Evolutionary conservation across 2,329 filamentous ascomycete genomes (phyloP).

Genomic region (Blumeriella jaapii): DNA sequence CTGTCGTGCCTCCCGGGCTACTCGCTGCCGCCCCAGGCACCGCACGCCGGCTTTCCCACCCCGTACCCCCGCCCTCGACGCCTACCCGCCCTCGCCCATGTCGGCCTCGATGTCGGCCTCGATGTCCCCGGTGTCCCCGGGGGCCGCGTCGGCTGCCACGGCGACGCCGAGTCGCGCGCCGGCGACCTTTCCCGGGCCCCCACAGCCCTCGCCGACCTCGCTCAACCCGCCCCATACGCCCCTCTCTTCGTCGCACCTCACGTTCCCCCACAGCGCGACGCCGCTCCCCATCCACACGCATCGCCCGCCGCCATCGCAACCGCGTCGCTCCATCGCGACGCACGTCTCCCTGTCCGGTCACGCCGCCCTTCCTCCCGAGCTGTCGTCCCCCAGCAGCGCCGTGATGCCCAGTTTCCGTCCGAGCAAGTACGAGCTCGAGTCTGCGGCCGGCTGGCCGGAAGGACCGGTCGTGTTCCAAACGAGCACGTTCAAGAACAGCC

Average conservation of each 20-base stretch:
- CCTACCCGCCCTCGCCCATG: constrained; percentile 20
- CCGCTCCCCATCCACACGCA: constrained; percentile 16
- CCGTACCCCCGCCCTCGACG: constrained; percentile 18
- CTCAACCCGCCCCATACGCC: constrained; percentile 16
- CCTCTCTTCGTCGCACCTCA: constrained; percentile 12
- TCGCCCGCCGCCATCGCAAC: constrained; percentile 11
- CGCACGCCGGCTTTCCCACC: constrained; percentile 18
- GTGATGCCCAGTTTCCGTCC: constrained; percentile 21
- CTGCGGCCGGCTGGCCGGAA: constrained; percentile 23
- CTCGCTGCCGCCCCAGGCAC: constrained; percentile 11
- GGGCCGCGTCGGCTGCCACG: constrained; percentile 14
- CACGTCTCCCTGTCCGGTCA: constrained; percentile 12
- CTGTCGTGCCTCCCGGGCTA: constrained; percentile 25
- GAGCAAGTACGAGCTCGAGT: constrained; percentile 27
- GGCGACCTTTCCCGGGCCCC: constrained; percentile 16
- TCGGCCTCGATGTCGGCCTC: constrained; percentile 20
- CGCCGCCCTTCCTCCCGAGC: constrained; percentile 9
- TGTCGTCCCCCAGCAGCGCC: constrained; percentile 17
- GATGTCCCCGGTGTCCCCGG: constrained; percentile 23
- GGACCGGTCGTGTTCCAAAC: constrained; percentile 30
- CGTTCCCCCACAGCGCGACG: constrained; percentile 14
- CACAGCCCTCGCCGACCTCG: constrained; percentile 11
- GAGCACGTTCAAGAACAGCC: constrained; percentile 52
- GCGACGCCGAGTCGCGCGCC: constrained; percentile 15
- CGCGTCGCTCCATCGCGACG: constrained; percentile 10